A percentile compares a stretch with the other conserved stretches of the same genome.
phyloP scores from a whole-genome alignment of 2,329 filamentous ascomycete genomes.

The Ophiostoma novo-ulmi region DNA sequence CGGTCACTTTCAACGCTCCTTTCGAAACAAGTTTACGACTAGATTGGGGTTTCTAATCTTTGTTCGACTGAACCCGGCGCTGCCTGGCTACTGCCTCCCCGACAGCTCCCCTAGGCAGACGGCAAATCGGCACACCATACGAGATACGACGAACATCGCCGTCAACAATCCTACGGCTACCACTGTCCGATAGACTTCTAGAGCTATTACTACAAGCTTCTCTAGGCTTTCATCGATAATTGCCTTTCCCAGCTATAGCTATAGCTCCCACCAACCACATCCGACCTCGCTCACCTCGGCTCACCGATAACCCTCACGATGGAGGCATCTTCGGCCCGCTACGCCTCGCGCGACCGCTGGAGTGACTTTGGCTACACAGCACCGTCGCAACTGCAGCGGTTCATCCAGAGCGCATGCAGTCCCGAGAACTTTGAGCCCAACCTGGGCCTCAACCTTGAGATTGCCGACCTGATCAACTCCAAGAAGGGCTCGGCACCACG shows the following conservation, averaged over 20 bases:
- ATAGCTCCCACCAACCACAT: neutral
- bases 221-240: neutral
- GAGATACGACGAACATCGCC: neutral
- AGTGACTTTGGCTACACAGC: constrained; percentile 72
- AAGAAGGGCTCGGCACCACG: constrained; percentile 95
- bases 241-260: neutral
- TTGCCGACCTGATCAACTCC: constrained; percentile 90
- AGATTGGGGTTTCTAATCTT: neutral
- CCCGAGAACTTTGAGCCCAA: constrained; percentile 98
- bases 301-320: constrained; percentile 40
- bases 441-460: constrained; percentile 91
- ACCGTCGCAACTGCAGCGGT: constrained; percentile 84
- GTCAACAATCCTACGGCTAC: neutral
- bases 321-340: constrained; percentile 94
- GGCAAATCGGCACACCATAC: constrained; percentile 11
- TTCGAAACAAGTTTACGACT: neutral
- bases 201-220: neutral
- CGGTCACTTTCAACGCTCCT: neutral
- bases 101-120: constrained; percentile 16
- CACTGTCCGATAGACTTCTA: neutral
- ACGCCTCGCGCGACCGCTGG: constrained; percentile 84
- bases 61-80: neutral
- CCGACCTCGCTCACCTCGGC: neutral
- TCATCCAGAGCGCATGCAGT: constrained; percentile 93
- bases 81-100: neutral